phyloP scores from a whole-genome alignment of 805 yeast species.

The fission yeast (Schizosaccharomyces pombe) region DNA sequence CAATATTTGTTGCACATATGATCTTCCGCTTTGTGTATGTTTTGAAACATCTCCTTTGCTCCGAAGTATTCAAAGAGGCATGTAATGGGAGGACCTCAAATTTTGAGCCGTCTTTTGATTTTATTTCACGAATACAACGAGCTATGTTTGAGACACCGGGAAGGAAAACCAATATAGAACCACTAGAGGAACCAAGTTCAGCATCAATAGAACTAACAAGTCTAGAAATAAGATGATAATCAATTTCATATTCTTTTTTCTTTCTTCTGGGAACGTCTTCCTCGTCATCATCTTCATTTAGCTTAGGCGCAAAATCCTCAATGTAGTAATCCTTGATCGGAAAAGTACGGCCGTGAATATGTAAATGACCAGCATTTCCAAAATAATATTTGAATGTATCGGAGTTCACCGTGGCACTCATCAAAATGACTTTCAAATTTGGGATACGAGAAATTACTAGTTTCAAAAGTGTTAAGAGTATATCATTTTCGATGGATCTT shows the following conservation, averaged over 20 bases:
- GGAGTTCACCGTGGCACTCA: constrained; percentile 85
- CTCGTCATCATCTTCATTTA: not conserved
- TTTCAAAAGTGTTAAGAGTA: constrained; percentile 59
- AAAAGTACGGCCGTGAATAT: constrained; percentile 81
- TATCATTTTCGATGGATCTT: constrained; percentile 74
- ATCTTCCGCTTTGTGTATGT: constrained; percentile 39
- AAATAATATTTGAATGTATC: constrained; percentile 46
- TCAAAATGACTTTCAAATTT: constrained; percentile 31
- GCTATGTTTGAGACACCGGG: constrained; percentile 83
- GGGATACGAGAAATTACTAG: constrained; percentile 31
- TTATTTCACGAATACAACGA: constrained; percentile 27
- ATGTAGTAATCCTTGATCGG: constrained; percentile 63
- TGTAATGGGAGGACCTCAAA: constrained; percentile 52
- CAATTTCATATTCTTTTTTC: constrained; percentile 19
- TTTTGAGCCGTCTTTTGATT: constrained; percentile 14
- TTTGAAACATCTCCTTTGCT: constrained; percentile 56
- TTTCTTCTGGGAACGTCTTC: constrained; percentile 4
- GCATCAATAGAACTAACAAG: constrained; percentile 32
- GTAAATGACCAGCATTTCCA: constrained; percentile 30
- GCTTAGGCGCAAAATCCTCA: constrained; percentile 20
- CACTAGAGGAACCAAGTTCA: constrained; percentile 18
- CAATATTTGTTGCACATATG: constrained; percentile 78
- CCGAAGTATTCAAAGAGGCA: constrained; percentile 62
- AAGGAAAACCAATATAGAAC: constrained; percentile 55
- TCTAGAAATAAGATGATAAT: constrained; percentile 45